Conservation (phyloP, 805 yeast species). For the Wickerhamomyces ciferrii region DNA sequence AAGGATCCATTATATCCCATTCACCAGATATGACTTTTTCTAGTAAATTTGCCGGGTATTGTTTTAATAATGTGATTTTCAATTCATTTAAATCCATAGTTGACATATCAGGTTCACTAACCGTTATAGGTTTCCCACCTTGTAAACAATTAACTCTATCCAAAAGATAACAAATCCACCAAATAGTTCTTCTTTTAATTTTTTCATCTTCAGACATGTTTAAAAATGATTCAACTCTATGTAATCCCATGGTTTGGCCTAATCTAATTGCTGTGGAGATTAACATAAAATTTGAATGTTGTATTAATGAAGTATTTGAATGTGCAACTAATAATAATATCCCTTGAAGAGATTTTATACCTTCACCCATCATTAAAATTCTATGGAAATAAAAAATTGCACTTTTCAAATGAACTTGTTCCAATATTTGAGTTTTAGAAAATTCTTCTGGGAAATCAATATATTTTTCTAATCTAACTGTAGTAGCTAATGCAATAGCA, state of each 20-base stretch:
- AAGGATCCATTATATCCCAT: not conserved
- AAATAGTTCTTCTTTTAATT: slow-evolving; percentile 33
- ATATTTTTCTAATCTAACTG: slow-evolving; percentile 3
- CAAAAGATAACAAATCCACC: slow-evolving; percentile 43
- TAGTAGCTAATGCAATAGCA: slow-evolving; percentile 18
- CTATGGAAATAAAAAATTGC: slow-evolving; percentile 50
- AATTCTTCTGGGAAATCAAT: slow-evolving; percentile 2
- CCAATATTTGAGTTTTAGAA: slow-evolving; percentile 21
- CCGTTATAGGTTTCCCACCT: slow-evolving; percentile 43
- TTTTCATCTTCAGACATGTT: slow-evolving; percentile 32
- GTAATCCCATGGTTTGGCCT: slow-evolving; percentile 55
- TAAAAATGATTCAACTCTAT: slow-evolving; percentile 39
- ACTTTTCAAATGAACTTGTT: slow-evolving; percentile 28
- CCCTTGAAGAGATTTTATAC: slow-evolving; percentile 45
- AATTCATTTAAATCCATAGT: slow-evolving; percentile 11
- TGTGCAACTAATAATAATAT: slow-evolving; percentile 39
- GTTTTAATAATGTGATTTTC: not conserved
- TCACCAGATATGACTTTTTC: not conserved
- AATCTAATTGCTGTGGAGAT: slow-evolving; percentile 43
- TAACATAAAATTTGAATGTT: slow-evolving; percentile 37
- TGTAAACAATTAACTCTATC: slow-evolving; percentile 42
- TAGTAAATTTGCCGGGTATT: not conserved
- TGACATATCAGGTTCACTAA: slow-evolving; percentile 35
- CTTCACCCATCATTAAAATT: slow-evolving; percentile 44
- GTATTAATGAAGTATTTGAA: slow-evolving; percentile 29